Percentiles rank a stretch among this genome's conserved stretches.
phyloP scores from a whole-genome alignment of 768 basidiomycete species.

The Tremella fuciformis region DNA sequence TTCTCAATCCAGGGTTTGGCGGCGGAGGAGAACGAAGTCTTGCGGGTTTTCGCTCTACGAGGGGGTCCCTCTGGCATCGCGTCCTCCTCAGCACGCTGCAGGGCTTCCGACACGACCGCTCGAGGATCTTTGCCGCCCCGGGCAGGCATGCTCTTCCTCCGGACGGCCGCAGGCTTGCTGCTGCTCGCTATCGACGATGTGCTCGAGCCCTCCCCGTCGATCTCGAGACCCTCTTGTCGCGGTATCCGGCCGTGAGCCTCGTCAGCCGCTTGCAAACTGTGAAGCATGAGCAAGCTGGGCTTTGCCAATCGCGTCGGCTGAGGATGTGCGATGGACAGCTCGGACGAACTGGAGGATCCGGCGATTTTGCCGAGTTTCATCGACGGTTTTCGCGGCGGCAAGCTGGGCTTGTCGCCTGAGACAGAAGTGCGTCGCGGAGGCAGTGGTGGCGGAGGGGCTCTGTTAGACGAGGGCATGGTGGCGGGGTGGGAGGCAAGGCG shows the following conservation, averaged over 20 bases:
- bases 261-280: conserved; percentile 4
- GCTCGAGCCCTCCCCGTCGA: neutral
- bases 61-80: neutral
- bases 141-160: neutral
- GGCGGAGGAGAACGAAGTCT: neutral
- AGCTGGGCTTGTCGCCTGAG: neutral
- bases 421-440: neutral
- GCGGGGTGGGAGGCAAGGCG: conserved; percentile 1
- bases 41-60: neutral
- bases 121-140: neutral
- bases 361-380: neutral
- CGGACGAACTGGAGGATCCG: neutral
- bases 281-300: neutral
- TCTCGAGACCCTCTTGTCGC: neutral
- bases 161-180: neutral
- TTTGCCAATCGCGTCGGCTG: neutral
- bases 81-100: conserved; percentile 3
- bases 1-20: conserved; percentile 1
- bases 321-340: neutral
- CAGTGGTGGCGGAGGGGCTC: neutral
- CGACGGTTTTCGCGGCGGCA: neutral
- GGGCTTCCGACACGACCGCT: neutral
- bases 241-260: conserved; percentile 3
- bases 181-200: neutral
- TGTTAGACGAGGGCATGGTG: conserved; percentile 1